Base-by-base conservation (phyloP, 75 land plant genomes). In the Sequoiadendron giganteum region DNA sequence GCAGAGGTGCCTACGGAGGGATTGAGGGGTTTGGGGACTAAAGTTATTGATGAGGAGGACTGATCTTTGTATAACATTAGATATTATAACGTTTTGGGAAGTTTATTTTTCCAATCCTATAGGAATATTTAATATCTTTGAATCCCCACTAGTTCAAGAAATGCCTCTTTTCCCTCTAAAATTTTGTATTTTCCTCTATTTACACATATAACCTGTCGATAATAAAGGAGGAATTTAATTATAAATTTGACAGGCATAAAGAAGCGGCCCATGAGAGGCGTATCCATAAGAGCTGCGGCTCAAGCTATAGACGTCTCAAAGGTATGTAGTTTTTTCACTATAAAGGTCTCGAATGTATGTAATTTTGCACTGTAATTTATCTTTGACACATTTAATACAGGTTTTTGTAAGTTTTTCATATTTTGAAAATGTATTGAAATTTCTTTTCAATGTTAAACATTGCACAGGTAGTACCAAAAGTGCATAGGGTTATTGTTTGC, bases 401-500 rank as follows among this genome's bases (percentile, higher is more conserved):
- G 70, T 7, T 25, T 65, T 6, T 28, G 9, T 25, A 65, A 9
- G 8, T 25, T 65, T 52, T 81, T 81, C 72, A 16, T 25, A 7
- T 25, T 25, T 28, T 65, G 70, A 25, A 16, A 79, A 6, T 86
- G 48, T 25, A 5, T 10, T 52, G 55, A 13, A 52, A 13, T 52
- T 13, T 52, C 16, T 49, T 87, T 58, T 68, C 83, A 5, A 36
- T 9, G 10, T 72, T 8, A 85, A 75, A 18, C 54, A 40, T 13
- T 84, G 72, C 75, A 85, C 94, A 96, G 97, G 95, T 95, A 83
- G 94, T 91, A 75, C 99, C 99, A 28, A 96, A 95, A 86, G 99
- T 92, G 34, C 97, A 97, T 86, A 93, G 99, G 85, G 96, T 97
- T 42, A 91, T 97, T 52, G 70, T 97, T 90, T 95, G 95, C 18